These are phyloP conservation scores for Cochlearia excelsa DNA, from an alignment of 345 rosid species.

Conservation along the genomic window DNA sequence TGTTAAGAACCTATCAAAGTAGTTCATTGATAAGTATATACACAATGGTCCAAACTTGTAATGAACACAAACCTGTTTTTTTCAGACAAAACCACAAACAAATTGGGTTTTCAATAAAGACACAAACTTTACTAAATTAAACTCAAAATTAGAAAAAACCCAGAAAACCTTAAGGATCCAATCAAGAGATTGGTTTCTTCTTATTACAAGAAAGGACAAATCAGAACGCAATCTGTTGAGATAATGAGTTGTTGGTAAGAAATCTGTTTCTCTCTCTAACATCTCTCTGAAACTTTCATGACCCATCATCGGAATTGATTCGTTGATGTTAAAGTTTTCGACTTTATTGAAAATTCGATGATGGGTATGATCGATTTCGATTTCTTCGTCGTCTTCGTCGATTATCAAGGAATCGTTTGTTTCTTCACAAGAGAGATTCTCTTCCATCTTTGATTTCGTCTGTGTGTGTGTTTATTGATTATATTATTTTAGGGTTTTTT, in stretches of 20 bases:
- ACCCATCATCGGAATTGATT: slow-evolving; percentile 39
- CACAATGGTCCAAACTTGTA: slow-evolving; percentile 54
- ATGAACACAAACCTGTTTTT: slow-evolving; percentile 54
- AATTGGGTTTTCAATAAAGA: slow-evolving; percentile 20
- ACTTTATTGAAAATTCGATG: slow-evolving; percentile 25
- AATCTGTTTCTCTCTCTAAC: slow-evolving; percentile 53
- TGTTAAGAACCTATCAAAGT: slow-evolving; percentile 68
- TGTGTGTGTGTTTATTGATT: neutral
- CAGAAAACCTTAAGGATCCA: slow-evolving; percentile 65
- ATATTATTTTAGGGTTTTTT: neutral
- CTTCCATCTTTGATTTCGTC: slow-evolving; percentile 38
- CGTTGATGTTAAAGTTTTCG: slow-evolving; percentile 26
- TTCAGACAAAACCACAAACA: slow-evolving; percentile 15
- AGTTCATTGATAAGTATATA: slow-evolving; percentile 55
- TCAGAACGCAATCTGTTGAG: slow-evolving; percentile 51
- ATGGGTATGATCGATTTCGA: slow-evolving; percentile 9
- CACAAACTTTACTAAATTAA: slow-evolving; percentile 7
- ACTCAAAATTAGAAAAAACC: slow-evolving; percentile 1
- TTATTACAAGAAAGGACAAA: slow-evolving; percentile 40
- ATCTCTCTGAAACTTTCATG: slow-evolving; percentile 53
- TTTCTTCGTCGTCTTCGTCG: slow-evolving; percentile 31
- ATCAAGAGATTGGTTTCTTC: slow-evolving; percentile 55
- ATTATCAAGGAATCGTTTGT: slow-evolving; percentile 45
- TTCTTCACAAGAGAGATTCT: slow-evolving; percentile 56
- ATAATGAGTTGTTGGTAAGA: slow-evolving; percentile 50